phyloP scores from a whole-genome alignment of 257 asterid species.

The Lavandula angustifolia region DNA sequence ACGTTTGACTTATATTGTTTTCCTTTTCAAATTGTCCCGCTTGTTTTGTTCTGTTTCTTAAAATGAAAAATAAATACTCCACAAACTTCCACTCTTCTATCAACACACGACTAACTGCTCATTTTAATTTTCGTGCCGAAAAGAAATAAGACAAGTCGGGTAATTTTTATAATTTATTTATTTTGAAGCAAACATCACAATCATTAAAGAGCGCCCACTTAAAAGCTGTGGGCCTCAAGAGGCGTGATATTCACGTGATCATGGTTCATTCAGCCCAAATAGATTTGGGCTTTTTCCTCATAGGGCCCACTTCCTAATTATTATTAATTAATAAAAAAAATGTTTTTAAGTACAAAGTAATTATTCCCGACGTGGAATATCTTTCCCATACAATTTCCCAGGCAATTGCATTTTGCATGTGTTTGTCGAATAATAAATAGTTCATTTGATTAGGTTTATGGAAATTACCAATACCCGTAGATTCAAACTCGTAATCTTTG shows the following conservation, averaged over 20 bases:
- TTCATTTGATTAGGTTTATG: too few species aligned
- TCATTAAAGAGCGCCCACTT: constrained; percentile 27
- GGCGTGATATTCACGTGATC: constrained; percentile 32
- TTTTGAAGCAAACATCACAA: constrained; percentile 26
- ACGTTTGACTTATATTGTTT: too few species aligned
- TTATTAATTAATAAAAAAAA: constrained; percentile 10
- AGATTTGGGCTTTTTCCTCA: constrained; percentile 15
- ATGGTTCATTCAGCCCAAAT: constrained; percentile 22
- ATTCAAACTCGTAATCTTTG: too few species aligned
- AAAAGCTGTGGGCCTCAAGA: constrained; percentile 26
- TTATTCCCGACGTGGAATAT: constrained; percentile 5
- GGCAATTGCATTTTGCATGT: constrained; percentile 11
- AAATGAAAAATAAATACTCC: too few species aligned
- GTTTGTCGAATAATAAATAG: not conserved
- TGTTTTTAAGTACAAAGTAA: constrained; percentile 2
- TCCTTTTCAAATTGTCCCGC: too few species aligned
- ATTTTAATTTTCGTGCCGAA: too few species aligned
- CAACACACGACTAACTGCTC: too few species aligned
- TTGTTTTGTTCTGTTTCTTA: too few species aligned
- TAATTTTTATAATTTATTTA: too few species aligned
- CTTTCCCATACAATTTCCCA: not conserved
- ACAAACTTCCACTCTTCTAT: too few species aligned
- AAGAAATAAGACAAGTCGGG: too few species aligned
- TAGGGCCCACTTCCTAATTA: constrained; percentile 32
- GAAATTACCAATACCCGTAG: too few species aligned